phyloP scores from a whole-genome alignment of 768 basidiomycete genomes.

The Lactarius trivialis region DNA sequence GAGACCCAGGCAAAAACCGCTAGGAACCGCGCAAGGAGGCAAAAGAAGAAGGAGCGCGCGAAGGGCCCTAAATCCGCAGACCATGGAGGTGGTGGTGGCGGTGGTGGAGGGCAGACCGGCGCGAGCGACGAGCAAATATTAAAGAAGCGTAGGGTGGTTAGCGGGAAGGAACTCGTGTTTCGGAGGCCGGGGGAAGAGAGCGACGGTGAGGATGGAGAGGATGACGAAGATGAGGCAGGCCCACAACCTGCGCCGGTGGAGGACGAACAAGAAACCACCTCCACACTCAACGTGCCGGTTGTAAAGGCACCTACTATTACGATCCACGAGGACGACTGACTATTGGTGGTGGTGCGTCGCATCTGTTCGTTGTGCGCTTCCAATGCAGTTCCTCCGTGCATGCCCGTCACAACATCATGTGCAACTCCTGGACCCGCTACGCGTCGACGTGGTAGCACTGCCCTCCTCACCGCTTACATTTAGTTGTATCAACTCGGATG shows the following conservation, averaged over 20 bases:
- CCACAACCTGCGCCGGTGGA: conserved; percentile 21
- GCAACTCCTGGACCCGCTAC: neutral
- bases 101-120: conserved; percentile 23
- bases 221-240: conserved; percentile 21
- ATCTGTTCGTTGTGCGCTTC: neutral
- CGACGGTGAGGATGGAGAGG: conserved; percentile 34
- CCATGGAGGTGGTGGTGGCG: conserved; percentile 23
- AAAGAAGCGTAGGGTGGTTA: conserved; percentile 79
- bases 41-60: conserved; percentile 80
- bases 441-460: neutral
- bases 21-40: conserved; percentile 90
- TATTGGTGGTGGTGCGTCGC: conserved; percentile 6
- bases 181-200: conserved; percentile 46
- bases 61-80: conserved; percentile 35
- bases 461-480: neutral
- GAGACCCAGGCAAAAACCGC: conserved; percentile 81
- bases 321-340: conserved; percentile 48
- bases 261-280: neutral
- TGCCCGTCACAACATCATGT: neutral
- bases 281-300: conserved; percentile 23
- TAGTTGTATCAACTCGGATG: neutral
- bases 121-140: conserved; percentile 38
- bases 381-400: neutral
- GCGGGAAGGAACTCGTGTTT: conserved; percentile 64
- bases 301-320: conserved; percentile 36